phyloP scores from a whole-genome alignment of 2,329 filamentous ascomycete genomes.

The Aspergillus floridensis region DNA sequence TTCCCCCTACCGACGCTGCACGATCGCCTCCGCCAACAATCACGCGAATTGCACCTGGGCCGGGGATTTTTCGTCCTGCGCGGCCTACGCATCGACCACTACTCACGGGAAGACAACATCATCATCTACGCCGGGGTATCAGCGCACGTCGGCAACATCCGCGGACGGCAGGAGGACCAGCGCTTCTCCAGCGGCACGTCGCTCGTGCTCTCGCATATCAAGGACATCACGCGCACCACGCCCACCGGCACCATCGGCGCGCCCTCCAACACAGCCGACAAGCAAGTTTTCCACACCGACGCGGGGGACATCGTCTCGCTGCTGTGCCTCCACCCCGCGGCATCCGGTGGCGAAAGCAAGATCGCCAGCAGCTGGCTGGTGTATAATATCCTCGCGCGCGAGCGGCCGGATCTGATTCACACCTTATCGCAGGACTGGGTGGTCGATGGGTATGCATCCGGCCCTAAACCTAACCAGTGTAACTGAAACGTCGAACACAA shows the following conservation, averaged over 20 bases:
- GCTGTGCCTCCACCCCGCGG: slow-evolving; percentile 26
- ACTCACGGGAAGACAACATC: slow-evolving; percentile 34
- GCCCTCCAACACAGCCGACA: slow-evolving; percentile 19
- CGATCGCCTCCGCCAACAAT: slow-evolving; percentile 31
- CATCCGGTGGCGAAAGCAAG: slow-evolving; percentile 52
- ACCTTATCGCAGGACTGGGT: too few species aligned
- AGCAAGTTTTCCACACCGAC: too few species aligned
- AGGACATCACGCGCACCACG: slow-evolving; percentile 50
- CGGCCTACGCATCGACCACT: slow-evolving; percentile 38
- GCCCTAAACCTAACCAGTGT: too few species aligned
- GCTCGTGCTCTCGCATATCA: slow-evolving; percentile 60
- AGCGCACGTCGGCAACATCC: slow-evolving; percentile 39
- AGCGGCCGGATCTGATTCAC: slow-evolving; percentile 51
- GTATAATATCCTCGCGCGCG: slow-evolving; percentile 54
- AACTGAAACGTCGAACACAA: too few species aligned
- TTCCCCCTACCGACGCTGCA: slow-evolving; percentile 43
- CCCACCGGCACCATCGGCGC: slow-evolving; percentile 4
- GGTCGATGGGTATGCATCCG: too few species aligned
- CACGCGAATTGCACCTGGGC: slow-evolving; percentile 40
- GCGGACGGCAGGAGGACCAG: slow-evolving; percentile 43
- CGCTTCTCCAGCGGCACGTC: slow-evolving; percentile 20
- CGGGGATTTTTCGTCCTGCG: slow-evolving; percentile 47
- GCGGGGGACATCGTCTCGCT: too few species aligned
- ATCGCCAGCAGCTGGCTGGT: slow-evolving; percentile 52
- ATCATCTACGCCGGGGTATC: slow-evolving; percentile 46